Conservation (phyloP, 345 rosid genomes). For the Sisymbrium altissimum region DNA sequence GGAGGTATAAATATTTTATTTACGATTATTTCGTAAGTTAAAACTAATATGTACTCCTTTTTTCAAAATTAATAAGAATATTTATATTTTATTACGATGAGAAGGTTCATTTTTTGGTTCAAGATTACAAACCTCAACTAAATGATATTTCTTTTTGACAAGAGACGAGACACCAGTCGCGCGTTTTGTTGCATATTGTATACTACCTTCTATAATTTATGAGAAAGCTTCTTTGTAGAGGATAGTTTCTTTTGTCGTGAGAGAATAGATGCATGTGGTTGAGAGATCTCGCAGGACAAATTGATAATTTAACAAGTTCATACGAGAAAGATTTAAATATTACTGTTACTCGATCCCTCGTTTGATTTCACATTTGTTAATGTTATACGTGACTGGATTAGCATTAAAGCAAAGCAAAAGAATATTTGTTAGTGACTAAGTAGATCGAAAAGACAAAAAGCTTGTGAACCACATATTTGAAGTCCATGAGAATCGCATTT, state of each 20-base stretch:
- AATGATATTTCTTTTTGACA: neutral
- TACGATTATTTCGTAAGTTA: neutral
- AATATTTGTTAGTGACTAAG: slow-evolving; percentile 4
- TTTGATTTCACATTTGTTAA: neutral
- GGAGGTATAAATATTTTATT: neutral
- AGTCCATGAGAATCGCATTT: slow-evolving; percentile 29
- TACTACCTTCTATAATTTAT: neutral
- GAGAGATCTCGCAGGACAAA: slow-evolving; percentile 12
- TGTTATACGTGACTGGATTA: neutral
- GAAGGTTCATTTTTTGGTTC: neutral
- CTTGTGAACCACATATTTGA: slow-evolving; percentile 28
- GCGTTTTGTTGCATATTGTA: neutral
- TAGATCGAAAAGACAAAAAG: neutral
- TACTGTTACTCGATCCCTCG: neutral
- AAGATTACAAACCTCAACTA: neutral
- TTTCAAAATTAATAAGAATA: neutral
- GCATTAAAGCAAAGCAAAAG: neutral
- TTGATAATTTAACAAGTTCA: neutral
- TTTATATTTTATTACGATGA: neutral
- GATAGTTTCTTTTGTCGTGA: neutral
- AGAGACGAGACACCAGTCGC: neutral
- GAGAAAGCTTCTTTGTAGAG: neutral
- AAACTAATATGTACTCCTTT: neutral
- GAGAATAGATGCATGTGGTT: neutral
- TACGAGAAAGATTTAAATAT: neutral